A percentile compares a stretch with the other conserved stretches of the same genome.
These are phyloP conservation scores for Neoboletus magnificus DNA, from an alignment of 768 basidiomycete genomes.

Conservation along the genomic window DNA sequence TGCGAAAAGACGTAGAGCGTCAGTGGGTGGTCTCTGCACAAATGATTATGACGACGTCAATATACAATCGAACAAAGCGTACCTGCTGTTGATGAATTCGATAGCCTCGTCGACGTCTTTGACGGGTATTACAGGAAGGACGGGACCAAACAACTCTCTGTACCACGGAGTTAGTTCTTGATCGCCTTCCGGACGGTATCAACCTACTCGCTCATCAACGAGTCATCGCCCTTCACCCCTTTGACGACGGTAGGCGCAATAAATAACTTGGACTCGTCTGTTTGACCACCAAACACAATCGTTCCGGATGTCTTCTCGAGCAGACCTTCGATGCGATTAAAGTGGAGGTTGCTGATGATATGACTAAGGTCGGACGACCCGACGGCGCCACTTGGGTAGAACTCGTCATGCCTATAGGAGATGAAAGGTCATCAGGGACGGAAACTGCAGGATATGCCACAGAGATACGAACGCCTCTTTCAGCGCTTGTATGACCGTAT, in stretches of 20 bases:
- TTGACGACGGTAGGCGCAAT: constrained; percentile 73
- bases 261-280: constrained; percentile 53
- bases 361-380: constrained; percentile 45
- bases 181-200: neutral
- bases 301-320: constrained; percentile 66
- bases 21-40: constrained; percentile 63
- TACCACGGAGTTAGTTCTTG: neutral
- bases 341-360: constrained; percentile 53
- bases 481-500: constrained; percentile 38
- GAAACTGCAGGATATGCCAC: neutral
- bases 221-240: constrained; percentile 59
- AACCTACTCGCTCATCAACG: constrained; percentile 72
- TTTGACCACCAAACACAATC: constrained; percentile 61
- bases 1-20: constrained; percentile 75
- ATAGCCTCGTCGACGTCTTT: constrained; percentile 71
- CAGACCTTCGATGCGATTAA: constrained; percentile 55
- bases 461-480: constrained; percentile 38
- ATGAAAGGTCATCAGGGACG: neutral
- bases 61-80: constrained; percentile 9
- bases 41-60: neutral
- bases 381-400: constrained; percentile 43
- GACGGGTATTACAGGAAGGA: constrained; percentile 73
- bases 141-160: constrained; percentile 83
- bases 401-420: constrained; percentile 21
- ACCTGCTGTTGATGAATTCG: constrained; percentile 61